These are phyloP conservation scores for Rhodotorula kratochvilovae DNA, from an alignment of 768 basidiomycete species.

Conservation along the genomic window DNA sequence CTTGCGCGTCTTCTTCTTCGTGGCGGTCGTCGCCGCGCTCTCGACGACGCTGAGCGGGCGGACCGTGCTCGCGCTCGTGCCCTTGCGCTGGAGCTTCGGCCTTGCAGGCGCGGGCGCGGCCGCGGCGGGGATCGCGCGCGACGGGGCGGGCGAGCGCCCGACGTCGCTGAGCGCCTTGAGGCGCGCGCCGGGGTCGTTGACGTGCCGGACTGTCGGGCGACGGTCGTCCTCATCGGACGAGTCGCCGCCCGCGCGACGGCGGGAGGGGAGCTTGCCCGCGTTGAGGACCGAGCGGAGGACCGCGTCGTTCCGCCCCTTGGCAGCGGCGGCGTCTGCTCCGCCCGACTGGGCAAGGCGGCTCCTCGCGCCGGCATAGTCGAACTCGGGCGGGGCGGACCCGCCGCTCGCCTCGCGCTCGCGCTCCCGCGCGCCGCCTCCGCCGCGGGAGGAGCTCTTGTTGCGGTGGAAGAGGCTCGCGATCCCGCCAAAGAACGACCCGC, in stretches of 20 bases:
- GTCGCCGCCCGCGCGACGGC: neutral
- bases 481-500: conserved; percentile 32
- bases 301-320: conserved; percentile 5
- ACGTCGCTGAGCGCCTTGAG: conserved; percentile 33
- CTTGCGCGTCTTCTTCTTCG: conserved; percentile 10
- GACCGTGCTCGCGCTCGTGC: conserved; percentile 11
- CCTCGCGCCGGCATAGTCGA: conserved; percentile 14
- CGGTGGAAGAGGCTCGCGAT: conserved; percentile 30
- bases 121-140: neutral
- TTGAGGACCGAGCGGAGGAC: conserved; percentile 15
- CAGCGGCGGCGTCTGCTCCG: neutral
- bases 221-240: conserved; percentile 29
- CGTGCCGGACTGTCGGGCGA: conserved; percentile 17
- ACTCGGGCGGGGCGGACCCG: neutral
- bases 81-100: conserved; percentile 22
- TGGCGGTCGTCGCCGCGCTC: neutral
- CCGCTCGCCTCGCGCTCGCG: neutral
- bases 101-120: neutral
- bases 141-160: conserved; percentile 2
- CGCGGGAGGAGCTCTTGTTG: conserved; percentile 11
- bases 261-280: neutral
- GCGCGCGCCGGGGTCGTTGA: conserved; percentile 35
- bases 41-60: neutral
- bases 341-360: conserved; percentile 3
- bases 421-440: neutral